Evolutionary conservation across 768 basidiomycete species (phyloP).

Genomic region (Gloeopeniophorella convolvens): DNA sequence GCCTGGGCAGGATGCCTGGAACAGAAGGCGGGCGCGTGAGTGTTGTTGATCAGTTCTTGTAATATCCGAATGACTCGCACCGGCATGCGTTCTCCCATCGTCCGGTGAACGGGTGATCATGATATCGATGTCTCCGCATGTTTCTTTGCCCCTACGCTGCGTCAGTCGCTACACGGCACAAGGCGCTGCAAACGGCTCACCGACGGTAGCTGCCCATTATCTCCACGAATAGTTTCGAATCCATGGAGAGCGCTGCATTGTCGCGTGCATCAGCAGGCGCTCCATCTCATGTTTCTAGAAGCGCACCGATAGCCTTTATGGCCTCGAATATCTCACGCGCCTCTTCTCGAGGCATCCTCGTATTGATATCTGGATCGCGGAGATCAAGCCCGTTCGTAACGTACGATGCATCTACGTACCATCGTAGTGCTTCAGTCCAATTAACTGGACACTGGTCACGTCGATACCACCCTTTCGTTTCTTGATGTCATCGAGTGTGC

Average conservation of each 20-base stretch:
- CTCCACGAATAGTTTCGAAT: slow-evolving; percentile 64
- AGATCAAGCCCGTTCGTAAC: not conserved
- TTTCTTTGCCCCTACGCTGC: slow-evolving; percentile 65
- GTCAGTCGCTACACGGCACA: no score
- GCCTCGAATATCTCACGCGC: slow-evolving; percentile 64
- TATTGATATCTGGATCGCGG: slow-evolving; percentile 55
- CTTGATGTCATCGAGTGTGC: slow-evolving; percentile 69
- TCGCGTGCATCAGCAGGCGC: no score
- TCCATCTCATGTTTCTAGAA: not conserved
- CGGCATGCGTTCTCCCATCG: slow-evolving; percentile 71
- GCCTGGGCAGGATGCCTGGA: slow-evolving; percentile 51
- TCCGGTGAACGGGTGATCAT: slow-evolving; percentile 68
- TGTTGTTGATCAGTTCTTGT: not conserved
- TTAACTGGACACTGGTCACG: slow-evolving; percentile 52
- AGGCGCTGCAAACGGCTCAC: slow-evolving; percentile 29
- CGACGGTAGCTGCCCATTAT: slow-evolving; percentile 91
- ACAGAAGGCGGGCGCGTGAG: not conserved
- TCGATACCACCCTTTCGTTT: slow-evolving; percentile 54
- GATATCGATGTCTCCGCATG: slow-evolving; percentile 91
- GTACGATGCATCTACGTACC: slow-evolving; percentile 34
- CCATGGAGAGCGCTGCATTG: slow-evolving; percentile 69
- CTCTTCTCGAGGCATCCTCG: slow-evolving; percentile 80
- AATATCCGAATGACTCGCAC: slow-evolving; percentile 32
- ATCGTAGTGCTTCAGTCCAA: slow-evolving; percentile 65
- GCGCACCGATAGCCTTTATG: slow-evolving; percentile 64